phyloP scores from a whole-genome alignment of 106 monocot genomes.

The Dendrobium chrysotoxum region DNA sequence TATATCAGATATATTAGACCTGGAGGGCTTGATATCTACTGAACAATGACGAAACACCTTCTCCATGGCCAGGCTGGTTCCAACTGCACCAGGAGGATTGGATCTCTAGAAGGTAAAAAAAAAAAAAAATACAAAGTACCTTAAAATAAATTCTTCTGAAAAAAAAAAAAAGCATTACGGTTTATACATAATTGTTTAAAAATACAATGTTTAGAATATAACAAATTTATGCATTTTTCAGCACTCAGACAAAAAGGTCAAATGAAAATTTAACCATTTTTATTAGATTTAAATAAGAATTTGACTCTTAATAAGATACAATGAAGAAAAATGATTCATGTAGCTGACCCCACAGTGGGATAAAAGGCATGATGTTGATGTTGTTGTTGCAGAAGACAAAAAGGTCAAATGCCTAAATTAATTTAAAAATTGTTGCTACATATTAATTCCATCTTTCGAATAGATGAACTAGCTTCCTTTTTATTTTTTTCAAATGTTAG shows the following conservation, averaged over 20 bases:
- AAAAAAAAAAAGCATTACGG: not conserved
- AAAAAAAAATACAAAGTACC: not conserved
- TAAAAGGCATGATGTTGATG: too few relatives aligned
- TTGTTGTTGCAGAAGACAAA: not conserved
- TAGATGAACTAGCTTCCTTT: not conserved
- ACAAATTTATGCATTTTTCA: not conserved
- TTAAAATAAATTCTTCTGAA: not conserved
- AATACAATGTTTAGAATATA: not conserved
- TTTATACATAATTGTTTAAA: not conserved
- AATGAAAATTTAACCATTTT: too few relatives aligned
- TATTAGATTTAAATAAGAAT: too few relatives aligned
- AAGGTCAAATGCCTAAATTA: not conserved
- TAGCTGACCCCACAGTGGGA: too few relatives aligned
- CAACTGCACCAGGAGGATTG: slow-evolving; percentile 76
- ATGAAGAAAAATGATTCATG: too few relatives aligned
- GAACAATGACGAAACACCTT: slow-evolving; percentile 67
- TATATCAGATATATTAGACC: slow-evolving; percentile 25
- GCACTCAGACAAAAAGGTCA: not conserved
- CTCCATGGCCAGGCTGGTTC: slow-evolving; percentile 89
- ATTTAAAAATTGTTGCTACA: not conserved
- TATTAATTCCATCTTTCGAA: not conserved
- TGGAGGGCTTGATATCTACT: slow-evolving; percentile 50
- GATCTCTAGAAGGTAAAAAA: slow-evolving; percentile 39
- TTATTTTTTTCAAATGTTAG: not conserved
- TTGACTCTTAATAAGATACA: too few relatives aligned